Base-by-base conservation (phyloP, 2,329 filamentous ascomycete genomes). In the Claviceps citrina region DNA sequence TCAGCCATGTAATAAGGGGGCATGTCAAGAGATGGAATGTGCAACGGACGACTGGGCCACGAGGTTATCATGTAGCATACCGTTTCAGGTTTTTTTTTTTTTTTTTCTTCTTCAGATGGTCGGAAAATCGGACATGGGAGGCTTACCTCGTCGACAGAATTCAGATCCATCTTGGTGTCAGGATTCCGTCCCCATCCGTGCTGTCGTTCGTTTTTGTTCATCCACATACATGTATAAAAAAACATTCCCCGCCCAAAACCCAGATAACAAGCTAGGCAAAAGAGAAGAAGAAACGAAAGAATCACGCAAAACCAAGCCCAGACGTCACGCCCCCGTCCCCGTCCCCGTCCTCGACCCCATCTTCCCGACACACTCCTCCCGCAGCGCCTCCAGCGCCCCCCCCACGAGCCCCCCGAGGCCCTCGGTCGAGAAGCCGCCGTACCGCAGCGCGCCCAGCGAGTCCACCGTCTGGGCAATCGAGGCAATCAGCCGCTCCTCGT, bases 391-490 rank as follows among this genome's bases (percentile, higher is more conserved):
- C n/a, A 91, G 62, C 5, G 78, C 78, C 35, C 78, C 71, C 15
- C 85, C 62, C 24, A 84, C 72, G 47, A 86, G 78, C 35, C 75
- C 68, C 20, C 67, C 67, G 25, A 87, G 60, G 43, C 75, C 67
- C 18, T 67, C 58, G 46, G 82, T 81, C 27, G 73, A 68, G 43
- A 91, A 71, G 41, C 77, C 78, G 28, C 86, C 85, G 52, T 91
- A 89, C 34, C 83, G 76, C 41, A 93, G 66, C 58, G 93, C 84
- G 57, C 84, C 93, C 55, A 94, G 63, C 36, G 73, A 75, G 25
- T 80, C 80, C 13, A 91, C 71, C 0, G 71, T 78, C 41, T 75
- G 68, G 47, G 70, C 69, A 38, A 91, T 70, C 9, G 74, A 71
- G 4, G 70, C 64, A 5, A 81, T 58, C 3, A 85, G 61, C 2